Percentiles rank a stretch among this genome's conserved stretches.
These are phyloP conservation scores for Pontederia paniculata DNA, from an alignment of 176 grass and related monocot genomes.

Conservation along the genomic window DNA sequence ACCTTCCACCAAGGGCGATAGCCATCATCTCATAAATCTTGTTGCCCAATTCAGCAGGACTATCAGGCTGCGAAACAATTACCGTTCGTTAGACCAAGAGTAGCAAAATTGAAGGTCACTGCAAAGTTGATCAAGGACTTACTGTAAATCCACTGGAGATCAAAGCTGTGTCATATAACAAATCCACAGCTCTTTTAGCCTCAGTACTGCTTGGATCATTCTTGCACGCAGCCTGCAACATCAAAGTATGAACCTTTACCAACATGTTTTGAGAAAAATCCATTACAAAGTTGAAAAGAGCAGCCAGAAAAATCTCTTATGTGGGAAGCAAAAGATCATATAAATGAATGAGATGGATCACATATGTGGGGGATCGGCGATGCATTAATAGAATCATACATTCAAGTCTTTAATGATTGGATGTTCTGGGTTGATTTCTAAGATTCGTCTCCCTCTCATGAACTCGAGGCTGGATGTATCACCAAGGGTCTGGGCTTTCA, in stretches of 20 bases:
- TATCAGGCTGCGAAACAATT: slow-evolving; percentile 50
- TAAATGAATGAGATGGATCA: too few species aligned
- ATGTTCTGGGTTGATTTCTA: slow-evolving; percentile 82
- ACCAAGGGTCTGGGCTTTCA: slow-evolving; percentile 97
- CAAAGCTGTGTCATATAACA: slow-evolving; percentile 74
- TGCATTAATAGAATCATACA: slow-evolving; percentile 28
- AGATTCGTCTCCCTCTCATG: slow-evolving; percentile 89
- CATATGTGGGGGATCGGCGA: too few species aligned
- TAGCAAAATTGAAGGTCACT: too few species aligned
- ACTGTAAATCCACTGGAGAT: slow-evolving; percentile 93
- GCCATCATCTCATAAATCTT: slow-evolving; percentile 96
- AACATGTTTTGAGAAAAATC: too few species aligned
- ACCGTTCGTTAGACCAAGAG: too few species aligned
- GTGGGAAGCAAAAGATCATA: too few species aligned
- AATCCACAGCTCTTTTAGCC: slow-evolving; percentile 63
- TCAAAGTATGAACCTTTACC: too few species aligned
- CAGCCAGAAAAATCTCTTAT: too few species aligned
- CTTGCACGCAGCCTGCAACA: slow-evolving; percentile 69
- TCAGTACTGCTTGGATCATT: slow-evolving; percentile 59
- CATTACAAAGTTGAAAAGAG: too few species aligned
- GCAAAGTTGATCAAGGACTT: slow-evolving; percentile 2
- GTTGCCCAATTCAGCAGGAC: slow-evolving; percentile 68
- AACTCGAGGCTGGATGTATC: slow-evolving; percentile 90
- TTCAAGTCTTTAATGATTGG: slow-evolving; percentile 86
- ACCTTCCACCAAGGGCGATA: slow-evolving; percentile 68